Conservation (phyloP, 164 flowering plant species). For the Chimonanthus praecox region DNA sequence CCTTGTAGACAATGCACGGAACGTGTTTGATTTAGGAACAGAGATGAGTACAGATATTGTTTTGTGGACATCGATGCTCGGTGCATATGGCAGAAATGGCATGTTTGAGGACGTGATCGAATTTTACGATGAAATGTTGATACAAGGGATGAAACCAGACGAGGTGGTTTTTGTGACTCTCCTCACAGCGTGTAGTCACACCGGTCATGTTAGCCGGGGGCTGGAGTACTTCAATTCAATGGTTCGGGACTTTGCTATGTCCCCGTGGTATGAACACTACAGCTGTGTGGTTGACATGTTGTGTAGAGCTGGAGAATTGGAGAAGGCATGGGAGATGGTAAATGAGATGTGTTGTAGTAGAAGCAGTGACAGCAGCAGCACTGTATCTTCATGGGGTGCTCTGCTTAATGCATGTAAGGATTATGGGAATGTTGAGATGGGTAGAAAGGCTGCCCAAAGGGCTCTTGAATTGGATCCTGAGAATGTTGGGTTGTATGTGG, state of each 20-base stretch:
- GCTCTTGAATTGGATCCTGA: conserved; percentile 63
- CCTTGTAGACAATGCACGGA: conserved; percentile 37
- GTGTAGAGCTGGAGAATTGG: conserved; percentile 69
- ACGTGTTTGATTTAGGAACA: conserved; percentile 34
- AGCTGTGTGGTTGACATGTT: conserved; percentile 70
- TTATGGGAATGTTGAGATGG: conserved; percentile 49
- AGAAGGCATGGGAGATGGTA: conserved; percentile 57
- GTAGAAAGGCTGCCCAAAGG: conserved; percentile 53
- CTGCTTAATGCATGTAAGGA: conserved; percentile 59
- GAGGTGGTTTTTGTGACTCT: conserved; percentile 57
- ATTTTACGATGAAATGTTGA: conserved; percentile 42
- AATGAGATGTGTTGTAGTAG: conserved; percentile 20
- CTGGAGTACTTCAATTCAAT: conserved; percentile 53
- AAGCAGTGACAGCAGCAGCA: conserved; percentile 11
- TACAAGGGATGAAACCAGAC: conserved; percentile 53
- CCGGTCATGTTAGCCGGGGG: conserved; percentile 60
- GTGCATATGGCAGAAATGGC: conserved; percentile 63
- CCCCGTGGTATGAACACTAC: conserved; percentile 58
- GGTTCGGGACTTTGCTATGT: conserved; percentile 37
- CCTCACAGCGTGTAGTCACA: conserved; percentile 65
- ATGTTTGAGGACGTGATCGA: conserved; percentile 38
- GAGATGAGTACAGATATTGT: conserved; percentile 47
- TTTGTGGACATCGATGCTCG: conserved; percentile 75
- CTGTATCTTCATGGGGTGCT: conserved; percentile 63
- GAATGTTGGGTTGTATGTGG: conserved; percentile 51